Percentiles rank a stretch among this genome's conserved stretches.
Evolutionary conservation across 345 rosid species (phyloP).

Genomic region (Hibiscus syriacus): DNA sequence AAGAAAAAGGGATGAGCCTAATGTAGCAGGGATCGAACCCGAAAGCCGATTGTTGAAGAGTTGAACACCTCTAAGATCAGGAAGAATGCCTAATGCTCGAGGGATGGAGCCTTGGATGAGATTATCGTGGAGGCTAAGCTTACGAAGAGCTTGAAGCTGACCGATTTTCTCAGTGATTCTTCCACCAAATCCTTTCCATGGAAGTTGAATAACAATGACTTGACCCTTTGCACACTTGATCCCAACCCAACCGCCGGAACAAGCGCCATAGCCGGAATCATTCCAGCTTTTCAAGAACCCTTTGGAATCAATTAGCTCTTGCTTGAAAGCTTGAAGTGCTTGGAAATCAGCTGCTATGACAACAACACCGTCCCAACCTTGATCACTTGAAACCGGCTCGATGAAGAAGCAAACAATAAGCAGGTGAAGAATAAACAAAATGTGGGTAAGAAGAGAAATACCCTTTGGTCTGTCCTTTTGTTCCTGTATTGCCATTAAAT

Average conservation of each 20-base stretch:
- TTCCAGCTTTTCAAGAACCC: slow-evolving; percentile 83
- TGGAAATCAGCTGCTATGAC: slow-evolving; percentile 73
- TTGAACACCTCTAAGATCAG: slow-evolving; percentile 75
- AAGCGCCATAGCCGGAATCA: slow-evolving; percentile 56
- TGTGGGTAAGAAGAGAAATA: slow-evolving; percentile 18
- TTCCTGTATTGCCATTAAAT: slow-evolving; percentile 14
- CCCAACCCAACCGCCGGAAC: slow-evolving; percentile 90
- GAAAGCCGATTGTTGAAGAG: slow-evolving; percentile 82
- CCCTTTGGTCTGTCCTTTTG: slow-evolving; percentile 23
- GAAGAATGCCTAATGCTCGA: slow-evolving; percentile 47
- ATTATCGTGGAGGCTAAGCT: slow-evolving; percentile 85
- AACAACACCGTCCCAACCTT: slow-evolving; percentile 63
- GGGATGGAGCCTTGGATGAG: slow-evolving; percentile 63
- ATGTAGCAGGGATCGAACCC: slow-evolving; percentile 63
- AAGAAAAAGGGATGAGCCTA: slow-evolving; percentile 64
- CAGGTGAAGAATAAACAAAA: slow-evolving; percentile 8
- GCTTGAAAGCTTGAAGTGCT: slow-evolving; percentile 68
- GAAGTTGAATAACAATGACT: slow-evolving; percentile 82
- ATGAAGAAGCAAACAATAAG: slow-evolving; percentile 17
- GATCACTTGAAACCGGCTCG: slow-evolving; percentile 25
- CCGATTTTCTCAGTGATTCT: slow-evolving; percentile 74
- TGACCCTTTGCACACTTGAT: slow-evolving; percentile 90
- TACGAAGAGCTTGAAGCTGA: slow-evolving; percentile 73
- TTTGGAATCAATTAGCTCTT: slow-evolving; percentile 53
- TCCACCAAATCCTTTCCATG: slow-evolving; percentile 90